phyloP scores from a whole-genome alignment of 2,329 filamentous ascomycete species.

The Lanzia echinophila region DNA sequence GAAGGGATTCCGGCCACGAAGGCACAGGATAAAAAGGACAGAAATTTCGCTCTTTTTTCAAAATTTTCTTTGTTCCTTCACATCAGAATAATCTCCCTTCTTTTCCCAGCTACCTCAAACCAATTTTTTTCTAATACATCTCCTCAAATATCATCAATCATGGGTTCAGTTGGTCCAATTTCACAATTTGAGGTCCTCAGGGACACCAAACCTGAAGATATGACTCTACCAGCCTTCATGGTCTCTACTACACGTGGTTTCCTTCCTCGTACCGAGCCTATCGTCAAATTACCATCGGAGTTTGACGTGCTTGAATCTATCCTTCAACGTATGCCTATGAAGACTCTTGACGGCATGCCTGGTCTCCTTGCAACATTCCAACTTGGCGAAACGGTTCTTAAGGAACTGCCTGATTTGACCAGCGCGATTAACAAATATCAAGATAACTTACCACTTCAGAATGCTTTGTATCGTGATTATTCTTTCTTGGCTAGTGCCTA shows the following conservation, averaged over 20 bases:
- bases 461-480: constrained; percentile 86
- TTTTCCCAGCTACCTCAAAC: neutral
- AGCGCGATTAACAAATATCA: constrained; percentile 64
- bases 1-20: constrained; percentile 26
- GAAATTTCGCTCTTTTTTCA: constrained; percentile 13
- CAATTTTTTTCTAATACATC: constrained; percentile 2
- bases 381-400: constrained; percentile 68
- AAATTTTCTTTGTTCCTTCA: constrained; percentile 15
- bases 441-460: constrained; percentile 70
- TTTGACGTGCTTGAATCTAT: constrained; percentile 69
- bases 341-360: constrained; percentile 63
- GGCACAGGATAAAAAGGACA: constrained; percentile 22
- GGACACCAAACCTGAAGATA: constrained; percentile 56
- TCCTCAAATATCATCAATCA: constrained; percentile 15
- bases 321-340: constrained; percentile 71
- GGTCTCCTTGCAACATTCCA: constrained; percentile 69
- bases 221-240: constrained; percentile 66
- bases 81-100: neutral
- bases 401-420: constrained; percentile 72
- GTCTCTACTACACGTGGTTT: constrained; percentile 71
- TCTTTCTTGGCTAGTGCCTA: constrained; percentile 86
- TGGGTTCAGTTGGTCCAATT: constrained; percentile 26
- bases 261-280: constrained; percentile 59
- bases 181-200: constrained; percentile 52
- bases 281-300: constrained; percentile 59